A percentile compares a stretch with the other conserved stretches of the same genome.
Evolutionary conservation across 306 rosid genomes (phyloP).

Genomic region (Oxytropis ochrocephala): DNA sequence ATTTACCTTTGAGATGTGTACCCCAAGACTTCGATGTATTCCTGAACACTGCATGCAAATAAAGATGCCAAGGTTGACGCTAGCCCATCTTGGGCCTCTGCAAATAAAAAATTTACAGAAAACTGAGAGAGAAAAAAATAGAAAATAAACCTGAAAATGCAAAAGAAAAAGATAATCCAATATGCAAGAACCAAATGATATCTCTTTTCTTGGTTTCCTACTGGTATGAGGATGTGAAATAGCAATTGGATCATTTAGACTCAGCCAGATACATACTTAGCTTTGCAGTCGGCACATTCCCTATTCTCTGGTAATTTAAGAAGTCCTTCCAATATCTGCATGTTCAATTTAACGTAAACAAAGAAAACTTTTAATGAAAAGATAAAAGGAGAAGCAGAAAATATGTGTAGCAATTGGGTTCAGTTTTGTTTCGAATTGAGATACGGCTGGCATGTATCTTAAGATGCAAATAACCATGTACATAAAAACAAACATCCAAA

Average conservation of each 20-base stretch:
- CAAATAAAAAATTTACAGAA: constrained; percentile 21
- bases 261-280: constrained; percentile 65
- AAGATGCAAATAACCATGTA: too few relatives aligned
- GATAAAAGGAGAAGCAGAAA: not conserved
- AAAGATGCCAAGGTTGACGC: constrained; percentile 96
- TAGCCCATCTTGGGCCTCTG: constrained; percentile 99
- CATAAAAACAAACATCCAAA: not conserved
- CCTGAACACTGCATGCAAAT: constrained; percentile 98
- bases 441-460: too few relatives aligned
- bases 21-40: constrained; percentile 95
- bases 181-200: not conserved
- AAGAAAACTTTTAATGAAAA: constrained; percentile 2
- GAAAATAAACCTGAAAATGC: not conserved
- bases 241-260: constrained; percentile 5
- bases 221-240: not conserved
- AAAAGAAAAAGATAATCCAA: not conserved
- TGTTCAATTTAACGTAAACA: constrained; percentile 6
- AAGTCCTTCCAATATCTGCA: constrained; percentile 96
- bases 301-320: constrained; percentile 91
- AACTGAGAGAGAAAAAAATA: not conserved
- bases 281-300: constrained; percentile 99
- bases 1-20: constrained; percentile 87
- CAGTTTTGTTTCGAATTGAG: too few relatives aligned
- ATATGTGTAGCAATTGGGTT: not conserved
- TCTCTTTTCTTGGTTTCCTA: constrained; percentile 7